Conservation (phyloP, 257 asterid species). For the Vinca minor region DNA sequence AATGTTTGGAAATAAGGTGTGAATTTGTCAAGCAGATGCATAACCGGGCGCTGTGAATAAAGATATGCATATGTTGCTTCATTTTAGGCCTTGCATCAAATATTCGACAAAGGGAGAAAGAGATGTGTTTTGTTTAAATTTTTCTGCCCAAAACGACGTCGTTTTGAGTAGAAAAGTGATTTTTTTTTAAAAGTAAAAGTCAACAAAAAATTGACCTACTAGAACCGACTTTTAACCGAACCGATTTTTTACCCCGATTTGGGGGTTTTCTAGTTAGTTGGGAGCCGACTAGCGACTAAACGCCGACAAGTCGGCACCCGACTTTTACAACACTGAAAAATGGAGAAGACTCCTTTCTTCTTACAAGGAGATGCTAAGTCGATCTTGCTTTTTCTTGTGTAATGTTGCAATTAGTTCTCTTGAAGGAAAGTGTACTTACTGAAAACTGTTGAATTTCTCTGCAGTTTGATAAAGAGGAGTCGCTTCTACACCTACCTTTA, state of each 20-base stretch:
- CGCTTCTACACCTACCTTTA: conserved; percentile 58
- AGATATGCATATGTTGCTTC: not conserved
- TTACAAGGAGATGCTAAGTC: not conserved
- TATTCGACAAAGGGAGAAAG: no score
- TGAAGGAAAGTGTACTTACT: conserved; percentile 2
- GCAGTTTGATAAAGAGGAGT: conserved; percentile 69
- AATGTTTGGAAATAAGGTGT: not conserved
- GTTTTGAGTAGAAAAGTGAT: no score
- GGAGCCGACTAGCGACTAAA: no score
- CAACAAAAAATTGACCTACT: no score
- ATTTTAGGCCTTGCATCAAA: not conserved
- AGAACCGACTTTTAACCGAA: no score
- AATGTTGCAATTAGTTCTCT: not conserved
- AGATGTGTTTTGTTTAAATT: no score
- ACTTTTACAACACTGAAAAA: no score
- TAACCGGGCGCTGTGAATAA: not conserved
- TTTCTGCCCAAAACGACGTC: no score
- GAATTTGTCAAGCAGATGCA: not conserved
- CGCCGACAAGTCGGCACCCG: no score
- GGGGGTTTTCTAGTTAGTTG: no score
- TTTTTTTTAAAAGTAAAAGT: no score
- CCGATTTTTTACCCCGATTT: no score
- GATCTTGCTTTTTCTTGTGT: not conserved
- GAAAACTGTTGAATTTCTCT: conserved; percentile 24
- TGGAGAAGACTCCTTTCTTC: not conserved